Percentiles rank a stretch among this genome's conserved stretches.
phyloP scores from a whole-genome alignment of 2,329 filamentous ascomycete genomes.

The Anthostomella pinea region DNA sequence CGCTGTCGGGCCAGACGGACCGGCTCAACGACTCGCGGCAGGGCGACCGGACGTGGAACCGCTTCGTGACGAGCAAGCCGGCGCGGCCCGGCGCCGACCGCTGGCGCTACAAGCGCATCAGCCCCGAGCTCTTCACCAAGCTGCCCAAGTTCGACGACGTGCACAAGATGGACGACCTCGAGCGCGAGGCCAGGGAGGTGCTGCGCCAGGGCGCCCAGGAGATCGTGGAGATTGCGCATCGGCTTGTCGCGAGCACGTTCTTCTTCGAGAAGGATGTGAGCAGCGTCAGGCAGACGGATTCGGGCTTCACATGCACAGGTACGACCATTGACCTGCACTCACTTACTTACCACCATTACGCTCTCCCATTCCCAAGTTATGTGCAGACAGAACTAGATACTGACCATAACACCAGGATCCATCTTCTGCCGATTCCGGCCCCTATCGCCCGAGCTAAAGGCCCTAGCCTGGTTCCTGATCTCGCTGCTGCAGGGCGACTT shows the following conservation, averaged over 20 bases:
- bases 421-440: conserved; percentile 30
- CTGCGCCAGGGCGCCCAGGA: conserved; percentile 24
- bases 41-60: conserved; percentile 25
- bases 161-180: conserved; percentile 24
- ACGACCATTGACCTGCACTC: conserved; percentile 5
- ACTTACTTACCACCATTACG: background rate
- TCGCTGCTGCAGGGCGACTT: conserved; percentile 31
- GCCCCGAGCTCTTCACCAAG: conserved; percentile 27
- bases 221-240: conserved; percentile 28
- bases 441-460: conserved; percentile 27
- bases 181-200: conserved; percentile 24
- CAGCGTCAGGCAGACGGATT: conserved; percentile 26
- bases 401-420: conserved; percentile 18
- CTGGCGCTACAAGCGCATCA: conserved; percentile 27
- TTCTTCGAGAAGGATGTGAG: conserved; percentile 32
- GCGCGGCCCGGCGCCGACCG: conserved; percentile 16
- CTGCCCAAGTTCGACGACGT: conserved; percentile 31
- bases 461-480: conserved; percentile 31
- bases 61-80: conserved; percentile 21
- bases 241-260: conserved; percentile 32
- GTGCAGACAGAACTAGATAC: background rate
- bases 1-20: conserved; percentile 25
- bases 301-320: conserved; percentile 31
- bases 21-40: conserved; percentile 24
- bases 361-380: background rate